These are phyloP conservation scores for Mastigamoeba balamuthi DNA, from an alignment of 78 protist species.

Conservation along the genomic window DNA sequence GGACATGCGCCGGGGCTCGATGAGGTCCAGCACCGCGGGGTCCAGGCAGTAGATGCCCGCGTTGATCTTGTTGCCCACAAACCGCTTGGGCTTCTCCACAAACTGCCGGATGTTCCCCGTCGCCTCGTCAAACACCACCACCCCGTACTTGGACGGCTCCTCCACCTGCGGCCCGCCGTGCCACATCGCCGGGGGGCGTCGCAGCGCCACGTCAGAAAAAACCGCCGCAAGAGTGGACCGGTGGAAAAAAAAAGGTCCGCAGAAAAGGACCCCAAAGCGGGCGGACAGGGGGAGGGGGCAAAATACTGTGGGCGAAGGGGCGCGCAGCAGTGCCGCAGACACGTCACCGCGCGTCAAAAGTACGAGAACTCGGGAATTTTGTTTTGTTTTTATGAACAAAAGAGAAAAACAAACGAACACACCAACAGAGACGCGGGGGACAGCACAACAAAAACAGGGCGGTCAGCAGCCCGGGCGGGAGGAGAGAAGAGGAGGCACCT, in stretches of 20 bases:
- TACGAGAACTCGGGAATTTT: too few species aligned
- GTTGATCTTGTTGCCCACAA: conserved; percentile 86
- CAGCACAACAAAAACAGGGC: too few species aligned
- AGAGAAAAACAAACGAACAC: neutral
- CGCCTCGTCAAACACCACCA: conserved; percentile 66
- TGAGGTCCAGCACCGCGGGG: conserved; percentile 65
- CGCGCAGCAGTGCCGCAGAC: too few species aligned
- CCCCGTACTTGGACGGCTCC: conserved; percentile 93
- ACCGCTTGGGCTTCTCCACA: conserved; percentile 85
- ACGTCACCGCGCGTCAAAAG: too few species aligned
- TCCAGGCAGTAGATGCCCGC: conserved; percentile 88
- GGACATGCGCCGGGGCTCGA: conserved; percentile 49
- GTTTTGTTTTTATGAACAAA: too few species aligned
- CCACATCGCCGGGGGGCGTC: too few species aligned
- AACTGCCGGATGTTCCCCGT: conserved; percentile 66
- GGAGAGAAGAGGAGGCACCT: too few species aligned
- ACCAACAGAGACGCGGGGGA: neutral
- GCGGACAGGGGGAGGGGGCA: neutral
- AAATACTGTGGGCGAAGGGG: neutral
- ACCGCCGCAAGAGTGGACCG: too few species aligned
- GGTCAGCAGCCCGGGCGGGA: neutral
- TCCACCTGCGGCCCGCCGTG: conserved; percentile 71
- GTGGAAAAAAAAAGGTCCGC: too few species aligned
- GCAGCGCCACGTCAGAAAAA: too few species aligned
- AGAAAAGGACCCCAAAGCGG: too few species aligned